A percentile compares a stretch with the other conserved stretches of the same genome.
phyloP scores from a whole-genome alignment of 2,329 filamentous ascomycete species.

The Pseudopithomyces chartarum region DNA sequence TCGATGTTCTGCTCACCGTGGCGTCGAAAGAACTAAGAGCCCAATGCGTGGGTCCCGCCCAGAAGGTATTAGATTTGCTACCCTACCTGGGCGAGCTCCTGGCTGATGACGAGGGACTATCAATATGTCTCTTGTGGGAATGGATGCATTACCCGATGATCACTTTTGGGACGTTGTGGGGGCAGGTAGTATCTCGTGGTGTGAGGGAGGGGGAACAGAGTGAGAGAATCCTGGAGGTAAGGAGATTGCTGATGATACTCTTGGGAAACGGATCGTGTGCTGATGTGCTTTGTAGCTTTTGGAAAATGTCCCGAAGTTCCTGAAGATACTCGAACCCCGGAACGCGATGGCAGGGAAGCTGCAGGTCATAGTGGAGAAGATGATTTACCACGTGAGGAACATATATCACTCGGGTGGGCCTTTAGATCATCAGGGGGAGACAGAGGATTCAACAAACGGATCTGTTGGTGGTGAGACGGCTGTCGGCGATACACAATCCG shows the following conservation, averaged over 20 bases:
- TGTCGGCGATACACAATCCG: not conserved
- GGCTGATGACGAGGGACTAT: not conserved
- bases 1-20: conserved; percentile 4
- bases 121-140: conserved; percentile 8
- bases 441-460: not conserved
- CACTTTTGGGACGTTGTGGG: conserved; percentile 4
- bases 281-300: not conserved
- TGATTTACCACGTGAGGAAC: conserved; percentile 6
- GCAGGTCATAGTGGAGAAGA: conserved; percentile 1
- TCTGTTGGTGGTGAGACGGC: not conserved
- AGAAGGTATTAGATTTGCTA: conserved; percentile 7
- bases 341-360: conserved; percentile 2
- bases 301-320: conserved; percentile 1
- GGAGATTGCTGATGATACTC: not conserved
- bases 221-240: conserved; percentile 1
- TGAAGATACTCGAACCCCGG: not conserved
- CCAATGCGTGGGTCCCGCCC: conserved; percentile 5
- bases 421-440: not conserved
- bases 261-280: not conserved
- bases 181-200: not conserved
- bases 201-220: not conserved
- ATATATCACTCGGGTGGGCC: not conserved
- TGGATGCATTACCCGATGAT: conserved; percentile 7
- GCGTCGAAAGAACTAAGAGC: not conserved
- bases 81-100: not conserved